Evolutionary conservation across 83 land plant species (phyloP).

Genomic region (Picea abies): DNA sequence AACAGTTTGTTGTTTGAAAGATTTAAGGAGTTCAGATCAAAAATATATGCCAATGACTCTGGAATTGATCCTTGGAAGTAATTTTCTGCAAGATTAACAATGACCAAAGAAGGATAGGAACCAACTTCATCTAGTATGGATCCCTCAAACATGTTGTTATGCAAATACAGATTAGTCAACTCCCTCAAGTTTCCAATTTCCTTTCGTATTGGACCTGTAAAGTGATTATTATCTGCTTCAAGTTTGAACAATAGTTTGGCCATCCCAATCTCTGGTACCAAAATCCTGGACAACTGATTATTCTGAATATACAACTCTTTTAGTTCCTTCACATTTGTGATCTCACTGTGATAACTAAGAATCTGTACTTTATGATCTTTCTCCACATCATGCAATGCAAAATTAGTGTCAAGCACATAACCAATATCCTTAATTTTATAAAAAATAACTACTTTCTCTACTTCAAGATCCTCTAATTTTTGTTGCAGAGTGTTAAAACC

Average conservation of each 20-base stretch:
- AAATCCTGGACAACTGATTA: conserved; percentile 46
- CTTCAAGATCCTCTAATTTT: conserved; percentile 1
- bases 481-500: not conserved
- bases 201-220: conserved; percentile 52
- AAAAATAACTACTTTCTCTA: not conserved
- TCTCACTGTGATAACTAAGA: not conserved
- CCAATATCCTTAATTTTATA: not conserved
- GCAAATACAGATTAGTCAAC: conserved; percentile 54
- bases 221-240: conserved; percentile 34
- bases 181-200: conserved; percentile 42
- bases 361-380: no score
- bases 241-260: conserved; percentile 43
- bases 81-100: conserved; percentile 52
- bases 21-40: conserved; percentile 67
- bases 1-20: conserved; percentile 64
- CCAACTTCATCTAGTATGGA: conserved; percentile 68
- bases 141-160: conserved; percentile 61
- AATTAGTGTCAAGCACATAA: no score
- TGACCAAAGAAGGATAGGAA: conserved; percentile 38
- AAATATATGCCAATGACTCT: conserved; percentile 40
- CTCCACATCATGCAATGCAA: no score
- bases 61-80: conserved; percentile 57
- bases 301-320: conserved; percentile 30
- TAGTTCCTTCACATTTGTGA: conserved; percentile 15
- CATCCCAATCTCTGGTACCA: conserved; percentile 35